Percentiles rank a stretch among this genome's conserved stretches.
Evolutionary conservation across 73 alveolate genomes (phyloP).

Genomic region (Effrenium voratum): DNA sequence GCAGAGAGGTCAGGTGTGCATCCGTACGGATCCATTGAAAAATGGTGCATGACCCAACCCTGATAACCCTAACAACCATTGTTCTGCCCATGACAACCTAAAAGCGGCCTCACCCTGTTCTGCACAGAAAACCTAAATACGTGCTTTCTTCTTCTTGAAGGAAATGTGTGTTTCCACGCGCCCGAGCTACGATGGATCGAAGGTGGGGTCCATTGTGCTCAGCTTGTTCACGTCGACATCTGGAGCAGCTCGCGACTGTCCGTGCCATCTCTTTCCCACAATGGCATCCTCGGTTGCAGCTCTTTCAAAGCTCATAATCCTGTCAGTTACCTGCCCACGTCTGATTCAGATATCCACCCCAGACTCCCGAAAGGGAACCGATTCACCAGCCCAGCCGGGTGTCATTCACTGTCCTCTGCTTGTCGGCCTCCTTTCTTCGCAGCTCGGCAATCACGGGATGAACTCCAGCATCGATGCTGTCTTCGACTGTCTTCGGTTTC

Average conservation of each 20-base stretch:
- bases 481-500: conserved; percentile 90
- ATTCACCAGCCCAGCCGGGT: background rate
- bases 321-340: too few relatives aligned
- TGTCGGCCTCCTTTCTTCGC: conserved; percentile 74
- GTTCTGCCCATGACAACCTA: too few relatives aligned
- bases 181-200: conserved; percentile 77
- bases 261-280: conserved; percentile 92
- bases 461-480: conserved; percentile 88
- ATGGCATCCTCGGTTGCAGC: conserved; percentile 65
- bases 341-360: too few relatives aligned
- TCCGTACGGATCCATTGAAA: too few relatives aligned
- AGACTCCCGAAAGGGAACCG: too few relatives aligned
- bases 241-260: conserved; percentile 83
- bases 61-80: too few relatives aligned
- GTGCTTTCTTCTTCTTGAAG: too few relatives aligned
- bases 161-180: background rate
- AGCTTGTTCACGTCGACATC: conserved; percentile 75
- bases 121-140: too few relatives aligned
- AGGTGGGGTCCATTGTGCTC: conserved; percentile 87
- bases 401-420: conserved; percentile 78
- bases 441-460: conserved; percentile 84
- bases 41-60: too few relatives aligned
- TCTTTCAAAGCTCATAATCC: too few relatives aligned
- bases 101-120: too few relatives aligned
- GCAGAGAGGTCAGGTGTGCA: too few relatives aligned